Percentiles rank a stretch among this genome's conserved stretches.
phyloP scores from a whole-genome alignment of 2,329 filamentous ascomycete species.

The Ophiostoma ips region DNA sequence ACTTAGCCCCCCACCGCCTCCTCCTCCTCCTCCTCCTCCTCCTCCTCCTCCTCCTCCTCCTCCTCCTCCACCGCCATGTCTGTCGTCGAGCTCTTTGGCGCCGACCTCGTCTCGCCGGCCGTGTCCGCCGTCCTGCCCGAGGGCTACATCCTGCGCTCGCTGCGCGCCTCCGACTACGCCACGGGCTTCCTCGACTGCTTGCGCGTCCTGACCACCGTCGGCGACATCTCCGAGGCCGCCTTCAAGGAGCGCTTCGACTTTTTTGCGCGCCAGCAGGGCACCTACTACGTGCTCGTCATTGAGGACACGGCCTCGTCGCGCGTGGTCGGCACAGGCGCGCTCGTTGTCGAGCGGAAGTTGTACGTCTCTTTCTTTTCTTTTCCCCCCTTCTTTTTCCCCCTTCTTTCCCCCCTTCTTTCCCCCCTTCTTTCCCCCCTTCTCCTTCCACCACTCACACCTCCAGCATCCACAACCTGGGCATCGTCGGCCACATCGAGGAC shows the following conservation, averaged over 20 bases:
- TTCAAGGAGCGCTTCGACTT: constrained; percentile 74
- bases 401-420: too few relatives aligned
- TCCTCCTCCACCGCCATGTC: constrained; percentile 17
- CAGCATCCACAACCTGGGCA: constrained; percentile 65
- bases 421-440: too few relatives aligned
- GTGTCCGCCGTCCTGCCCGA: constrained; percentile 61
- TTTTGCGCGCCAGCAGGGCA: constrained; percentile 57
- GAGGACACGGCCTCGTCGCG: constrained; percentile 49
- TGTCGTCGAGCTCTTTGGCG: constrained; percentile 58
- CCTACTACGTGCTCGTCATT: constrained; percentile 79
- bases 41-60: background rate
- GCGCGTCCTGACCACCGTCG: constrained; percentile 82
- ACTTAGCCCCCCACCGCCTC: too few relatives aligned
- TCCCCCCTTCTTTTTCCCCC: background rate
- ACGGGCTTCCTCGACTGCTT: constrained; percentile 83
- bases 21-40: background rate
- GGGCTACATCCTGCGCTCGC: constrained; percentile 69
- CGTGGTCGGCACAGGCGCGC: constrained; percentile 79
- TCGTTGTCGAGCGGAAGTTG: constrained; percentile 93
- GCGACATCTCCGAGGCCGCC: constrained; percentile 61
- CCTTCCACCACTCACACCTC: background rate
- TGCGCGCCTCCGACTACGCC: constrained; percentile 64
- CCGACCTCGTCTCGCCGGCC: constrained; percentile 60
- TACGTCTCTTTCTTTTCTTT: constrained; percentile 28
- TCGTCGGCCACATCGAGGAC: constrained; percentile 93